These are phyloP conservation scores for Pyrenophora teres DNA, from an alignment of 2,329 filamentous ascomycete genomes.

Conservation along the genomic window DNA sequence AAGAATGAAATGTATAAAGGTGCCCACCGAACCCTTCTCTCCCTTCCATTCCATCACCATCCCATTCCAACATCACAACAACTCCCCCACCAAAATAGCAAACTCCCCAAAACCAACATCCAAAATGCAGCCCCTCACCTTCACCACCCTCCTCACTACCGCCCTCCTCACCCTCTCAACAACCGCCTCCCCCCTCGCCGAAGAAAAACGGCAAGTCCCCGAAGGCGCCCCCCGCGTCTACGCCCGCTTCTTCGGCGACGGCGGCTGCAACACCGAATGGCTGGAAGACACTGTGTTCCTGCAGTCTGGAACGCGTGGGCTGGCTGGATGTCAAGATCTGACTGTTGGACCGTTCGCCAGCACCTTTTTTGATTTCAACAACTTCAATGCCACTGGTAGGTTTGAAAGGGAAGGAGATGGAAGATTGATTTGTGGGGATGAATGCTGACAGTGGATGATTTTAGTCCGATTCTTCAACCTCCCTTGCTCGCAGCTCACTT, in stretches of 20 bases:
- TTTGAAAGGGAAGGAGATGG: neutral
- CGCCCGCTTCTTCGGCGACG: slow-evolving; percentile 15
- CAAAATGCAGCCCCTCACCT: slow-evolving; percentile 8
- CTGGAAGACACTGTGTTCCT: slow-evolving; percentile 15
- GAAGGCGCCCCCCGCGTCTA: slow-evolving; percentile 13
- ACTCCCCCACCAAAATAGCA: neutral
- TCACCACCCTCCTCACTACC: slow-evolving; percentile 9
- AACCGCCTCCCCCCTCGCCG: slow-evolving; percentile 4
- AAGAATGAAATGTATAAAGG: too few species aligned
- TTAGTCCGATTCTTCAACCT: slow-evolving; percentile 12
- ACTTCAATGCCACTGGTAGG: slow-evolving; percentile 9
- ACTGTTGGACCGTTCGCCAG: slow-evolving; percentile 8
- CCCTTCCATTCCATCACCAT: neutral
- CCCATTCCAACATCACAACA: neutral
- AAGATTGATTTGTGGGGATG: too few species aligned
- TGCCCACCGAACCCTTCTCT: neutral
- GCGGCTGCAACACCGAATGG: slow-evolving; percentile 8
- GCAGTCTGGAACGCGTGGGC: slow-evolving; percentile 1
- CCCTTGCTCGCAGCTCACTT: slow-evolving; percentile 4
- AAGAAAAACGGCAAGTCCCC: slow-evolving; percentile 1
- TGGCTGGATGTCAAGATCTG: slow-evolving; percentile 13
- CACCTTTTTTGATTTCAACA: slow-evolving; percentile 14
- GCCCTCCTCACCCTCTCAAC: slow-evolving; percentile 2
- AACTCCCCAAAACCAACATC: neutral
- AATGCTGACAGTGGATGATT: too few species aligned